Base-by-base conservation (phyloP, 176 grass and related monocot genomes). In the Pontederia paniculata region DNA sequence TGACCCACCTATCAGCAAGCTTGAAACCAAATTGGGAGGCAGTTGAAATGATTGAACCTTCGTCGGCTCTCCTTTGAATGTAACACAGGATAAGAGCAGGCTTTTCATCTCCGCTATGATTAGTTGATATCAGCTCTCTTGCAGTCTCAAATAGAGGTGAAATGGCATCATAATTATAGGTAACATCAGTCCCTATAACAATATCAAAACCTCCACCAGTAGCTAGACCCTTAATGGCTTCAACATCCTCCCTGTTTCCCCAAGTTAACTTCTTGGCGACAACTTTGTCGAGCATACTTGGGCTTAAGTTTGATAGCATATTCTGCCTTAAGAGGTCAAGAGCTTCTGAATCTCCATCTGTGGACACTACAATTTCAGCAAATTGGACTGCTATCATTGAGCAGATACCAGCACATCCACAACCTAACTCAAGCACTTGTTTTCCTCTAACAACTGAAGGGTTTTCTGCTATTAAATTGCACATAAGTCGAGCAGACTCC, bases 401-500 rank as follows among this genome's bases (percentile, higher is more conserved):
- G 57, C 91, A 97, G 21, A 97, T 83, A 69, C 83, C 91, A 53
- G 86, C 74, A 9, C 82, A 97, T 9, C 91, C 91, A 60, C 85
- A 81, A 21, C 91, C 91, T 28, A 97, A 64, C 50, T 97, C 91
- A 42, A 90, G 71, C 45, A 97, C 65, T 64, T 52, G 86, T 83
- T 75, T 97, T 20, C 82, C 86, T 21, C 72, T 44, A 25, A 76
- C 69, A 45, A 89, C 81, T 31, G 70, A 84, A 77, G 91, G 82
- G 58, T 90, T 97, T 70, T 97, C 74, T 23, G 89, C 76, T 77
- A 95, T 58, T 57, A 95, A 49, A 74, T 50, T 57, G 70, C 85
- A 86, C 81, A 89, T 83, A 65, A 95, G 73, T 42, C 71, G 85
- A 77, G 89, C 89, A 50, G 81, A 89, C 70, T 95, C 81, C 89